Base-by-base conservation (phyloP, 768 basidiomycete genomes). In the Pulveroboletus sp. region DNA sequence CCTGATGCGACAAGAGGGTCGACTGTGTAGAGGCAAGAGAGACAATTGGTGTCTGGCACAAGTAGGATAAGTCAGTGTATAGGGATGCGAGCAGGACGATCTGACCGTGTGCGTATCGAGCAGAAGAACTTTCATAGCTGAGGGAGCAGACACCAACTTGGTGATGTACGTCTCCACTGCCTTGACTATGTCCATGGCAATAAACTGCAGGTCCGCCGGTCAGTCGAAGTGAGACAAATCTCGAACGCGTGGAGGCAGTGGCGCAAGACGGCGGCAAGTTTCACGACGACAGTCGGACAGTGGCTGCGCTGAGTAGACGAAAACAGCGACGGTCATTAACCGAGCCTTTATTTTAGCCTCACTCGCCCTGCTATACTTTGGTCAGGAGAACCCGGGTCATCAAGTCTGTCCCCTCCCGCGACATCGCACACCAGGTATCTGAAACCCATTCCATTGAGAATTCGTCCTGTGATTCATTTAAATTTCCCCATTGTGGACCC, bases 11-110 rank as follows among this genome's bases (percentile, higher is more conserved):
- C 36, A 99, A 75, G 24, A 99, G 77, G 9, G 85, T 87, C 3
- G 94, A 93, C 65, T 98, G 97, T 0, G 97, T 98, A 1, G 91
- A 85, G 3, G 94, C 90, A 16, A 97, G 76, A 4, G 94, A 97
- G 6, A 99, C 86, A 51, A 98, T 94, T 1, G 95, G 94, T 6
- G 95, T 97, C 93, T 90, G 54, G n/a, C 31, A 39, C 21, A 66
- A 43, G 17, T 21, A 51, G 16, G 14, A 37, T 29, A 43, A 34
- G 25, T 55, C 5, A 53, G 42, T 32, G 31, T 17, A 33, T 8
- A 24, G 25, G 2, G 37, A 49, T 3, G 13, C 14, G 27, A 24
- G 20, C 20, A 40, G n/a, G 16, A 40, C 19, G 17, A 27, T 62
- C 84, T 43, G 60, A 97, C 94, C 20, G 97, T 99, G 68, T 97